Base-by-base conservation (phyloP, 495 filamentous ascomycete genomes). In the Daldinia bambusicola region DNA sequence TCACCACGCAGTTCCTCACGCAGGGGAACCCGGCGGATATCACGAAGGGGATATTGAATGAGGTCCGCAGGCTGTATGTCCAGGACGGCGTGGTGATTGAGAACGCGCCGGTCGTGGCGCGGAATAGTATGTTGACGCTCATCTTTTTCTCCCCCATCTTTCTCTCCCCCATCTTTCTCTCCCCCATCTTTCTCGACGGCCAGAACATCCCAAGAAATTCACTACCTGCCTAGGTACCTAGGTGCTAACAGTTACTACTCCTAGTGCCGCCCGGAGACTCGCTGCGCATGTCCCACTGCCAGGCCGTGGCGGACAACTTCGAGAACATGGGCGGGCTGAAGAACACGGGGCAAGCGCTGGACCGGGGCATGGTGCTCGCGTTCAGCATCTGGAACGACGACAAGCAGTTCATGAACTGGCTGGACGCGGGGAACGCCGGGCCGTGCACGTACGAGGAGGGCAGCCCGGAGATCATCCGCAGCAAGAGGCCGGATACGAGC, bases 311-410 rank as follows among this genome's bases (percentile, higher is more conserved):
- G 75, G 75, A 75, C 4, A 78, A 81, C 16, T 89, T 90, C 77
- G 86, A 88, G 84, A 63, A 79, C 74, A 60, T 85, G 56, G 89
- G 89, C 50, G 88, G 88, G 13, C 67, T 91, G 72, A 72, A 71
- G 1, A 78, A 71, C 8, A 87, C 91, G 82, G 81, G 88, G 7
- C 74, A 78, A 2, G 85, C 81, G 4, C 65, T 90, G 12, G 77
- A 78, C 2, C 63, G 80, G 14, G 88, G 87, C 12, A 89, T 90
- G 88, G 89, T 89, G 57, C 80, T 91, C n/a, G 87, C 87, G 63
- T 82, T 92, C 76, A 85, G 84, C 69, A 76, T 92, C 63, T 92
- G 90, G 90, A 88, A 91, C 75, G 90, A 92, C 75, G 82, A 87
- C 66, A 72, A 80, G 26, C 80, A 84, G 69, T 80, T 88, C 75